These are phyloP conservation scores for Agaricales sp. DNA, from an alignment of 1,284 basidiomycete genomes.

Conservation along the genomic window DNA sequence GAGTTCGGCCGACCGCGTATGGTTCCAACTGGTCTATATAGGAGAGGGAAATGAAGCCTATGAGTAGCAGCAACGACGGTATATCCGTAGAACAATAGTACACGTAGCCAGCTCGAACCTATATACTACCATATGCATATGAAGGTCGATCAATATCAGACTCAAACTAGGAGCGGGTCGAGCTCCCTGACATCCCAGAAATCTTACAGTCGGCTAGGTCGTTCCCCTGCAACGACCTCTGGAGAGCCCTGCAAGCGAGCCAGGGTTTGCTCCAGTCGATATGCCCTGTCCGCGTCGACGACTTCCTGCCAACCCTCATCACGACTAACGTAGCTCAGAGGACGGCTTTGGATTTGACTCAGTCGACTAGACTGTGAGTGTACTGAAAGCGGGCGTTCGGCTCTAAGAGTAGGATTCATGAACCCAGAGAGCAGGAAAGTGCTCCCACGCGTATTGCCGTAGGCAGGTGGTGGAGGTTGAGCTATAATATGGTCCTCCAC, in stretches of 20 bases:
- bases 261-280: conserved; percentile 45
- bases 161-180: too few relatives aligned
- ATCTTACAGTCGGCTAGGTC: too few relatives aligned
- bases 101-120: too few relatives aligned
- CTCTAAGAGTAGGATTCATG: conserved; percentile 35
- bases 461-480: conserved; percentile 56
- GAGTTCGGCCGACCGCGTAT: too few relatives aligned
- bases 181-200: background rate
- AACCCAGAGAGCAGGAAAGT: conserved; percentile 48
- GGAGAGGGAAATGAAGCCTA: too few relatives aligned
- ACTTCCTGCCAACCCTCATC: conserved; percentile 50
- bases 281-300: conserved; percentile 40
- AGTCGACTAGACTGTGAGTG: conserved; percentile 21
- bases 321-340: conserved; percentile 40
- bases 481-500: conserved; percentile 62
- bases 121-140: too few relatives aligned
- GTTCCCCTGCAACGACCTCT: too few relatives aligned
- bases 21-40: too few relatives aligned
- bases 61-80: too few relatives aligned
- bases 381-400: conserved; percentile 31
- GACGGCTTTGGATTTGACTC: conserved; percentile 23
- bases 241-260: too few relatives aligned
- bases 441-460: conserved; percentile 62
- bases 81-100: too few relatives aligned
- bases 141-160: too few relatives aligned